Percentiles rank a stretch among this genome's conserved stretches.
phyloP scores from a whole-genome alignment of 805 yeast genomes.

The Komagataella mondaviorum region DNA sequence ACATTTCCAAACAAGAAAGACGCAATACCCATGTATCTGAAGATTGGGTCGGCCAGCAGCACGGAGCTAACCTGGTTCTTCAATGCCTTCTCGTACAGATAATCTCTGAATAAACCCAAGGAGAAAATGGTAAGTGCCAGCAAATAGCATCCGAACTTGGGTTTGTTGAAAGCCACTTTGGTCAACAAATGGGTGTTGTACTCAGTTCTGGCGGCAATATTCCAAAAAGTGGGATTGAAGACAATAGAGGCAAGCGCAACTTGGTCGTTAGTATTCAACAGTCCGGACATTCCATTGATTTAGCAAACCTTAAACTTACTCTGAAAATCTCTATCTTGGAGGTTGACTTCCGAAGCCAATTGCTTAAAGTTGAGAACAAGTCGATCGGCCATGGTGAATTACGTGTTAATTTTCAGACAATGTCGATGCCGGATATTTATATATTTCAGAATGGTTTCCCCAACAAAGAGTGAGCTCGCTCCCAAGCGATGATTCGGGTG shows the following conservation, averaged over 20 bases:
- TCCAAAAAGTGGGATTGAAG: constrained; percentile 95
- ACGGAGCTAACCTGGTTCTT: constrained; percentile 53
- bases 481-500: not conserved
- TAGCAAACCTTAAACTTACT: constrained; percentile 7
- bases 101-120: constrained; percentile 75
- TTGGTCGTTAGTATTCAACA: constrained; percentile 5
- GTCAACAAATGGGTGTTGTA: constrained; percentile 69
- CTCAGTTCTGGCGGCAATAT: constrained; percentile 78
- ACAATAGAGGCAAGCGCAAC: constrained; percentile 55
- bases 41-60: constrained; percentile 26
- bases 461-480: not conserved
- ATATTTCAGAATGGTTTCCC: not conserved
- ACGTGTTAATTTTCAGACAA: not conserved
- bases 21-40: constrained; percentile 30
- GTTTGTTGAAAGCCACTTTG: constrained; percentile 52
- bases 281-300: not conserved
- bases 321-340: constrained; percentile 10
- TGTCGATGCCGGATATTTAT: not conserved
- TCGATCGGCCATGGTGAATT: not conserved
- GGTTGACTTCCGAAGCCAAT: constrained; percentile 10
- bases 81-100: constrained; percentile 59
- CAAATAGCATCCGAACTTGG: constrained; percentile 68
- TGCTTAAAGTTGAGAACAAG: not conserved
- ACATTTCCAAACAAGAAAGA: constrained; percentile 61
- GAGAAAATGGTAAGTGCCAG: constrained; percentile 77